phyloP scores from a whole-genome alignment of 306 rosid genomes.

The Prosopis cineraria region DNA sequence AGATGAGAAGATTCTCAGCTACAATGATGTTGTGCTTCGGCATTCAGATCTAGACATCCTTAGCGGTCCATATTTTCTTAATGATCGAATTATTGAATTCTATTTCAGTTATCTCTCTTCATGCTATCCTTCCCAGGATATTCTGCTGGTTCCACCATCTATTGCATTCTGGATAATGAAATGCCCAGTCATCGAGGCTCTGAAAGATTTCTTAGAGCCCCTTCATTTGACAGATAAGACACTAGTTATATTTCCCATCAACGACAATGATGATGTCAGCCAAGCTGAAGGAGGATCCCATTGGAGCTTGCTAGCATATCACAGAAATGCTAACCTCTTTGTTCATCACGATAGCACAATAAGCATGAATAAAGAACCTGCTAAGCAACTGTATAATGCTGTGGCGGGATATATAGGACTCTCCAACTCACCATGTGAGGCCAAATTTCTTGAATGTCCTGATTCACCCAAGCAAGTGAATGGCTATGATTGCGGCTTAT shows the following conservation, averaged over 20 bases:
- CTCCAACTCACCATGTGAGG: slow-evolving; percentile 37
- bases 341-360: slow-evolving; percentile 76
- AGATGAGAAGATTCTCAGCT: slow-evolving; percentile 80
- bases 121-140: slow-evolving; percentile 45
- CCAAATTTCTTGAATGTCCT: slow-evolving; percentile 50
- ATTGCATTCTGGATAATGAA: slow-evolving; percentile 82
- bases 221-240: slow-evolving; percentile 60
- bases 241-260: slow-evolving; percentile 74
- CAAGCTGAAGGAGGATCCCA: slow-evolving; percentile 84
- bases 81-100: slow-evolving; percentile 85
- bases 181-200: slow-evolving; percentile 54
- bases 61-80: slow-evolving; percentile 67
- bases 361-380: slow-evolving; percentile 48
- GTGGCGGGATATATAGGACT: slow-evolving; percentile 49
- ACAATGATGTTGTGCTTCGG: slow-evolving; percentile 86
- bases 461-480: slow-evolving; percentile 73
- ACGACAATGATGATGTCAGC: slow-evolving; percentile 70
- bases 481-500: slow-evolving; percentile 88
- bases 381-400: slow-evolving; percentile 61
- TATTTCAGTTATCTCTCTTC: slow-evolving; percentile 72
- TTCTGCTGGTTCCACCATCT: slow-evolving; percentile 79
- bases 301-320: slow-evolving; percentile 87
- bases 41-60: slow-evolving; percentile 78
- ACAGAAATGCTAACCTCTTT: slow-evolving; percentile 57
- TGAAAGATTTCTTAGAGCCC: slow-evolving; percentile 72